Evolutionary conservation across 164 flowering plant genomes (phyloP).

Genomic region (Magnolia kwangsiensis): DNA sequence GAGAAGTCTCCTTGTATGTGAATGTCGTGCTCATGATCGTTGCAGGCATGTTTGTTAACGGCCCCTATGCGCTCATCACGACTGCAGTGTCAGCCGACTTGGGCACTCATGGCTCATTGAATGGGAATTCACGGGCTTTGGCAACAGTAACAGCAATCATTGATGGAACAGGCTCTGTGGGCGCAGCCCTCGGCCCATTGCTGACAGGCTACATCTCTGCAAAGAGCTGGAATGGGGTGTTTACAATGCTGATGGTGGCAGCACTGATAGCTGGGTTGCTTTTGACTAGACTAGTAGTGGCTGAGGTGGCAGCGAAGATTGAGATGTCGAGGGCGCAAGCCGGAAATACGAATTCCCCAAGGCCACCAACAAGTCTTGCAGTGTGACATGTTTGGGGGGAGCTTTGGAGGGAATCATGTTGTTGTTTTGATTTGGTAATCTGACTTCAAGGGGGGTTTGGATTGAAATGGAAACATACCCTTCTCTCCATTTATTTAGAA

Average conservation of each 20-base stretch:
- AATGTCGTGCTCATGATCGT: slow-evolving; percentile 63
- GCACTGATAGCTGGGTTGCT: slow-evolving; percentile 67
- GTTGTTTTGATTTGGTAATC: not conserved
- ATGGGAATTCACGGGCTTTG: slow-evolving; percentile 65
- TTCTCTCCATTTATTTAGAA: slow-evolving; percentile 1
- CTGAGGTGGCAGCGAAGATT: slow-evolving; percentile 61
- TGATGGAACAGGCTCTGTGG: slow-evolving; percentile 85
- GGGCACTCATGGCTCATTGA: slow-evolving; percentile 68
- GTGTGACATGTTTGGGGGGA: not conserved
- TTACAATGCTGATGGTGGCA: slow-evolving; percentile 67
- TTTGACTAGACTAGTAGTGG: slow-evolving; percentile 52
- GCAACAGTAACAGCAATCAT: slow-evolving; percentile 86
- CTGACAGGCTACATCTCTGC: slow-evolving; percentile 67
- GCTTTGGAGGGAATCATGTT: not conserved
- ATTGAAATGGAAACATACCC: not conserved
- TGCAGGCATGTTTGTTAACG: slow-evolving; percentile 72
- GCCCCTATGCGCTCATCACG: slow-evolving; percentile 83
- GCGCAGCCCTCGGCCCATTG: slow-evolving; percentile 79
- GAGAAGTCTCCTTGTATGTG: slow-evolving; percentile 41
- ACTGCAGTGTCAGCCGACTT: slow-evolving; percentile 84
- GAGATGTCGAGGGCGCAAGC: slow-evolving; percentile 25
- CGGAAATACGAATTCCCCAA: not conserved
- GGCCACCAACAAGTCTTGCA: not conserved
- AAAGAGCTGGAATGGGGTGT: slow-evolving; percentile 64
- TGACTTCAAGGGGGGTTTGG: not conserved